These are phyloP conservation scores for Eucalyptus coolabah DNA, from an alignment of 345 rosid species.

Conservation along the genomic window DNA sequence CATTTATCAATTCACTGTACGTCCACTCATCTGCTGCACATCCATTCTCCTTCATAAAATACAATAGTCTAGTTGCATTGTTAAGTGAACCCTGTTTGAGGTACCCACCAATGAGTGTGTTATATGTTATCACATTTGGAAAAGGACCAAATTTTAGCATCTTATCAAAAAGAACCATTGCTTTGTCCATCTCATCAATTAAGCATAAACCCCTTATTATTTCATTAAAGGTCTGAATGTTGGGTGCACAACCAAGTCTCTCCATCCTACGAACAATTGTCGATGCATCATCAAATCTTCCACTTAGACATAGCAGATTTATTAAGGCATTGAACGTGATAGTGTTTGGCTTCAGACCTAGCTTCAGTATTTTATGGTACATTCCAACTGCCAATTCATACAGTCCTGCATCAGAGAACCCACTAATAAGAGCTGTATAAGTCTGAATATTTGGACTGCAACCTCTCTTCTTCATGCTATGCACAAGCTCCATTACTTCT, in stretches of 20 bases:
- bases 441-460: slow-evolving; percentile 45
- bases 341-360: slow-evolving; percentile 30
- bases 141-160: slow-evolving; percentile 36
- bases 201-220: slow-evolving; percentile 26
- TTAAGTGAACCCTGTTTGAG: slow-evolving; percentile 19
- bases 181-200: slow-evolving; percentile 29
- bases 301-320: slow-evolving; percentile 22
- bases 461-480: slow-evolving; percentile 27
- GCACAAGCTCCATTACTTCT: slow-evolving; percentile 31
- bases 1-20: slow-evolving; percentile 47
- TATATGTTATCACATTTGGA: slow-evolving; percentile 41
- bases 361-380: slow-evolving; percentile 43
- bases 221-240: slow-evolving; percentile 32
- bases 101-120: slow-evolving; percentile 32
- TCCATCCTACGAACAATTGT: slow-evolving; percentile 39
- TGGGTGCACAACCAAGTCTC: slow-evolving; percentile 9
- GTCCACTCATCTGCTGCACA: slow-evolving; percentile 48
- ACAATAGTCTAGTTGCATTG: slow-evolving; percentile 35
- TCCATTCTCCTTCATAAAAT: slow-evolving; percentile 28
- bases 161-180: slow-evolving; percentile 30
- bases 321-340: slow-evolving; percentile 50
- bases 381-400: slow-evolving; percentile 46
- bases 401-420: slow-evolving; percentile 23
- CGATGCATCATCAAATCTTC: slow-evolving; percentile 21
- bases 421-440: slow-evolving; percentile 46